Evolutionary conservation across 345 rosid species (phyloP).

Genomic region (Gossypium turneri): DNA sequence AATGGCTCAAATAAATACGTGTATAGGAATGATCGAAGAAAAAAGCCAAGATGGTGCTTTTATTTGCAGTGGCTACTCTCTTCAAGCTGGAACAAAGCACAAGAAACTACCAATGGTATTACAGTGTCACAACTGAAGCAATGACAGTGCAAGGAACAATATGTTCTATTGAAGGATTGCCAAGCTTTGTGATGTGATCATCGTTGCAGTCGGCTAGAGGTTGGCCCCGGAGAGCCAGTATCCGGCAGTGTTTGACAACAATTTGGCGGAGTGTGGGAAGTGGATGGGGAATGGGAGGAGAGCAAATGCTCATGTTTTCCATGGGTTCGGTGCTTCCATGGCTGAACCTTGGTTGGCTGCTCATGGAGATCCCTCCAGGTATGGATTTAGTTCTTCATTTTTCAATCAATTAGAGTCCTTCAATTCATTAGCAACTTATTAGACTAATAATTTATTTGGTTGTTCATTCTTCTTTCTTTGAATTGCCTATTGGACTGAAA

Average conservation of each 20-base stretch:
- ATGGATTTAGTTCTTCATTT: background rate
- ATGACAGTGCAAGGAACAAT: background rate
- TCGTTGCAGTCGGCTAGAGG: background rate
- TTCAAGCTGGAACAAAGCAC: background rate
- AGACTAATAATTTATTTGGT: background rate
- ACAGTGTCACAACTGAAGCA: background rate
- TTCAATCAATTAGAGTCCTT: background rate
- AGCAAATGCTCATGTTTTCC: constrained; percentile 19
- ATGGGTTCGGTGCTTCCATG: constrained; percentile 77
- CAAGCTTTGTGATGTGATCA: background rate
- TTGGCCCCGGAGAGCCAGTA: background rate
- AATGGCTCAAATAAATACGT: too few species aligned
- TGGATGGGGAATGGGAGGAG: background rate
- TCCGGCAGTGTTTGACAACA: background rate
- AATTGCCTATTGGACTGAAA: background rate
- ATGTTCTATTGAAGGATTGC: background rate
- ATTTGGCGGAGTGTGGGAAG: background rate
- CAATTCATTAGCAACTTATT: background rate
- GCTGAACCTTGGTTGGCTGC: constrained; percentile 34
- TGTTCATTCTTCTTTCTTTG: background rate
- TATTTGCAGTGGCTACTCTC: background rate
- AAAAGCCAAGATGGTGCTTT: background rate
- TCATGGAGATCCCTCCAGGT: constrained; percentile 69
- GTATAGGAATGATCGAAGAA: background rate
- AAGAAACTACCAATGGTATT: background rate